These are phyloP conservation scores for Allium cepa DNA, from an alignment of 106 monocot species.

Conservation along the genomic window DNA sequence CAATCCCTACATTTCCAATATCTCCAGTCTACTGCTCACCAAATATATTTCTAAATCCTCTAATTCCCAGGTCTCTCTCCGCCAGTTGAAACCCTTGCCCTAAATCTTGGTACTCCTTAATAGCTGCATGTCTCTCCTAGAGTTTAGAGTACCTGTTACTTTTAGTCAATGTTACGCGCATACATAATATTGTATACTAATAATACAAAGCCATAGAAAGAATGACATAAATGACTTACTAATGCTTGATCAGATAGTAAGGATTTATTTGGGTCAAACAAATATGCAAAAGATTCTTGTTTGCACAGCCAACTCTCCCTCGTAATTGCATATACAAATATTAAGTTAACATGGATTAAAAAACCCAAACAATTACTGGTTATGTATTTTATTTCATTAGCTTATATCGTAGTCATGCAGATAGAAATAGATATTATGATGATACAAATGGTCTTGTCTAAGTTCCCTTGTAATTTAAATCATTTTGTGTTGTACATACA, in stretches of 20 bases:
- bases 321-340: constrained; percentile 39
- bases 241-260: constrained; percentile 72
- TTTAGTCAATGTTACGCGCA: neutral
- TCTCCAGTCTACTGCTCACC: constrained; percentile 95
- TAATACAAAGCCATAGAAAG: neutral
- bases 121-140: constrained; percentile 79
- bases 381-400: no score
- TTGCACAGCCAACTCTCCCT: constrained; percentile 85
- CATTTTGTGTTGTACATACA: no score
- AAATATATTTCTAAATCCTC: constrained; percentile 95
- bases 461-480: no score
- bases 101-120: constrained; percentile 75
- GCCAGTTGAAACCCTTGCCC: constrained; percentile 96
- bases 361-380: no score
- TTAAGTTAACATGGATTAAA: neutral
- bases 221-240: constrained; percentile 25
- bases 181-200: no score
- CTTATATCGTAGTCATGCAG: no score
- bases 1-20: constrained; percentile 93
- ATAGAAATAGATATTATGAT: no score
- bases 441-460: no score
- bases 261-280: constrained; percentile 84
- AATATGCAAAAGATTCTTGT: constrained; percentile 88
- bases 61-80: constrained; percentile 92
- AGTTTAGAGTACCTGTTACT: neutral